A percentile compares a stretch with the other conserved stretches of the same genome.
Conservation (phyloP, 345 rosid genomes). For the Populus pruinosa region DNA sequence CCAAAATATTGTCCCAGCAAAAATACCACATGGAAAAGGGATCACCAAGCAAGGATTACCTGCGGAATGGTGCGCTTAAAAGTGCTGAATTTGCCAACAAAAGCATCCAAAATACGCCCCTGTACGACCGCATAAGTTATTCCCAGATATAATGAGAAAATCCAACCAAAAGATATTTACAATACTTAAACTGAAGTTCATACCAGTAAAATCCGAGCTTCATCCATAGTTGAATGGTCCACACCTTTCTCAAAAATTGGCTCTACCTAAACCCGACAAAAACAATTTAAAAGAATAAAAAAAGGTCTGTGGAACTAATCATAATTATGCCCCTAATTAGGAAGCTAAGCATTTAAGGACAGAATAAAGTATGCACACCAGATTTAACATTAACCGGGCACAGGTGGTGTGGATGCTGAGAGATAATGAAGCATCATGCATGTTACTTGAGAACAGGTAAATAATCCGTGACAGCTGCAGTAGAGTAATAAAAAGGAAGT, state of each 20-base stretch:
- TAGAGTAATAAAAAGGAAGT: constrained; percentile 14
- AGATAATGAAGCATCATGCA: constrained; percentile 96
- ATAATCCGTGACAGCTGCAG: constrained; percentile 92
- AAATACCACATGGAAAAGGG: neutral
- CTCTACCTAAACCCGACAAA: constrained; percentile 64
- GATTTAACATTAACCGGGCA: constrained; percentile 96
- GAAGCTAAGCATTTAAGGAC: constrained; percentile 1
- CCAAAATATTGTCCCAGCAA: neutral
- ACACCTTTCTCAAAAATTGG: constrained; percentile 98
- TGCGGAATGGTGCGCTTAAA: constrained; percentile 98
- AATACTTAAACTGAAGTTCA: constrained; percentile 14
- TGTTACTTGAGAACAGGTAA: constrained; percentile 91
- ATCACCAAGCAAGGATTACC: constrained; percentile 48
- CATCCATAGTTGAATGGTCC: constrained; percentile 92
- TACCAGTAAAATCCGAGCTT: constrained; percentile 89
- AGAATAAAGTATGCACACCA: constrained; percentile 48
- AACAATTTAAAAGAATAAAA: constrained; percentile 15
- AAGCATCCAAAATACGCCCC: constrained; percentile 98
- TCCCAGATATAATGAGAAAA: constrained; percentile 8
- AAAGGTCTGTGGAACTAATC: constrained; percentile 8
- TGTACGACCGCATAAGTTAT: constrained; percentile 30
- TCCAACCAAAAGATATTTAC: constrained; percentile 14
- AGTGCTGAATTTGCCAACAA: constrained; percentile 96
- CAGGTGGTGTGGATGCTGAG: constrained; percentile 96
- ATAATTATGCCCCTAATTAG: constrained; percentile 4